phyloP scores from a whole-genome alignment of 208 protist species.

The Wallacemonas sp. region DNA sequence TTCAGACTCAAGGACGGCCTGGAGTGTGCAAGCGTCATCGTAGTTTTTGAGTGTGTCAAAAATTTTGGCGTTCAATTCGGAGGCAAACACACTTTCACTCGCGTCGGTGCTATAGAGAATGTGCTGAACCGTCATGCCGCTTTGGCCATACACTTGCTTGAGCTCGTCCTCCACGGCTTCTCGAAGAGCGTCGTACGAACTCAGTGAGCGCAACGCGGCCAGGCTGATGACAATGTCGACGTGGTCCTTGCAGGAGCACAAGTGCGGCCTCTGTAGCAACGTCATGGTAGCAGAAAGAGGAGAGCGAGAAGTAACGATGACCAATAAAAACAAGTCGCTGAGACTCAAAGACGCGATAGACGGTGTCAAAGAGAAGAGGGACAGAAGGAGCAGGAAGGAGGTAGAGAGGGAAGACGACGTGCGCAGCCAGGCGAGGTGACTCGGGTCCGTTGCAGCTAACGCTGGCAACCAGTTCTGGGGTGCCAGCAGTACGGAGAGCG shows the following conservation, averaged over 20 bases:
- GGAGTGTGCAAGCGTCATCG: slow-evolving; percentile 28
- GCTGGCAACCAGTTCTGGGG: no score
- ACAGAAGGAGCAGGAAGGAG: no score
- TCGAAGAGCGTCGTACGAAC: slow-evolving; percentile 43
- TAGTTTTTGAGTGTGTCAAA: slow-evolving; percentile 49
- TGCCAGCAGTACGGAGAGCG: no score
- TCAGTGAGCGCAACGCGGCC: slow-evolving; percentile 31
- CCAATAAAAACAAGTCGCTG: slow-evolving; percentile 11
- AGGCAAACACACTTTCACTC: slow-evolving; percentile 29
- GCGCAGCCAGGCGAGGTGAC: no score
- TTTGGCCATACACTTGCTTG: slow-evolving; percentile 33
- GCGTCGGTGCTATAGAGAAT: slow-evolving; percentile 59
- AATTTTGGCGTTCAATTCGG: slow-evolving; percentile 34
- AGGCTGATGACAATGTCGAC: slow-evolving; percentile 61
- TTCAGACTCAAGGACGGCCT: background rate
- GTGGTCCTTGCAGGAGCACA: slow-evolving; percentile 30
- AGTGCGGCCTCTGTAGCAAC: slow-evolving; percentile 67
- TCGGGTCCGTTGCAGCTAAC: no score
- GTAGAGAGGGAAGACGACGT: no score
- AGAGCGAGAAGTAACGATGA: slow-evolving; percentile 9
- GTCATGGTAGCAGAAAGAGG: slow-evolving; percentile 22
- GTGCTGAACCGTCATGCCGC: background rate
- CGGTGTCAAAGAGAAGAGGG: background rate
- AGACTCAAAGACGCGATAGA: background rate
- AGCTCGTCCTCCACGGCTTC: slow-evolving; percentile 50